Evolutionary conservation across 176 grass and related monocot species (phyloP).

Genomic region (Oryza rufipogon): DNA sequence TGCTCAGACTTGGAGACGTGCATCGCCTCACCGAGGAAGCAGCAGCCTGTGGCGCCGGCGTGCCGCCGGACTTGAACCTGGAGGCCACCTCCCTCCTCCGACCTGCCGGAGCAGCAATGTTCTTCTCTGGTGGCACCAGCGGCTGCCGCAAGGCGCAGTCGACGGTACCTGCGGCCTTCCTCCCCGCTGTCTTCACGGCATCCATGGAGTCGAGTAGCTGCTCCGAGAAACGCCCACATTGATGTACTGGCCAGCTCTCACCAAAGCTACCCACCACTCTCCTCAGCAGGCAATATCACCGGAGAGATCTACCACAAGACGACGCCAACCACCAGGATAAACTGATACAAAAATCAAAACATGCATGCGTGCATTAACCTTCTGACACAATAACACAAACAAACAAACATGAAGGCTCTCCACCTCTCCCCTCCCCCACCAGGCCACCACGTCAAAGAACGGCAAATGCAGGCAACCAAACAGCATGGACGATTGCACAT

Average conservation of each 20-base stretch:
- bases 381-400: background rate
- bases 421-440: background rate
- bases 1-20: constrained; percentile 43
- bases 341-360: background rate
- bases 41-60: background rate
- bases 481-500: background rate
- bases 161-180: constrained; percentile 11
- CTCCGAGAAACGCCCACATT: constrained; percentile 45
- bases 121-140: constrained; percentile 74
- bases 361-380: constrained; percentile 8
- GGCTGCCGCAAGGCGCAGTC: constrained; percentile 43
- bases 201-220: constrained; percentile 47
- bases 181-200: constrained; percentile 28
- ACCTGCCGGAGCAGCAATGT: constrained; percentile 35
- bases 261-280: constrained; percentile 7
- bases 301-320: constrained; percentile 34
- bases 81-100: constrained; percentile 50
- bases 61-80: constrained; percentile 52
- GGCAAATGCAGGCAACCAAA: background rate
- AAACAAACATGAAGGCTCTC: background rate
- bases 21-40: constrained; percentile 38
- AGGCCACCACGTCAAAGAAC: background rate
- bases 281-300: background rate
- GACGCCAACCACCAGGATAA: constrained; percentile 49
- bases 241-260: constrained; percentile 26